A percentile compares a stretch with the other conserved stretches of the same genome.
Evolutionary conservation across 1,284 basidiomycete species (phyloP).

Genomic region (Bjerkandera adusta): DNA sequence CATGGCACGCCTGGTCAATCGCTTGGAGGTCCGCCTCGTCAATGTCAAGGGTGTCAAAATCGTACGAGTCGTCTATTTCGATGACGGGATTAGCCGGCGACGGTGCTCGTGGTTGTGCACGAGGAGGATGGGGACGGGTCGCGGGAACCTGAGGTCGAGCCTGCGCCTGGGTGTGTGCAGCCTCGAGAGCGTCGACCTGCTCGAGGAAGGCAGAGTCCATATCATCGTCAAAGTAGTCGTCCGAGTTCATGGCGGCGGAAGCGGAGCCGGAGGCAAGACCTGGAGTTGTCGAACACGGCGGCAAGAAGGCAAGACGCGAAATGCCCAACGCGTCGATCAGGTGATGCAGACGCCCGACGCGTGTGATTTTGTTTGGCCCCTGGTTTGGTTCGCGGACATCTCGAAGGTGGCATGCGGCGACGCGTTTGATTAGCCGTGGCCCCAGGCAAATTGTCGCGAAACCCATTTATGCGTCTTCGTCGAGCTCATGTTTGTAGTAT

Average conservation of each 20-base stretch:
- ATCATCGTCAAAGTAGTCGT: constrained; percentile 63
- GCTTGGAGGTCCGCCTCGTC: constrained; percentile 50
- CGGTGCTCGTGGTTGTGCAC: constrained; percentile 17
- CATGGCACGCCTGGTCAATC: constrained; percentile 51
- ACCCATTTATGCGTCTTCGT: too few species aligned
- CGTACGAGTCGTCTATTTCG: constrained; percentile 41
- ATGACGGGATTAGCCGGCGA: constrained; percentile 25
- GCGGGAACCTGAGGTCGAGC: constrained; percentile 1
- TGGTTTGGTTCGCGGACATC: too few species aligned
- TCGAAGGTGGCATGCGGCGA: too few species aligned
- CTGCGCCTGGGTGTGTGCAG: constrained; percentile 40
- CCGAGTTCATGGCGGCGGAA: constrained; percentile 54
- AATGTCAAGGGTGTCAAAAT: constrained; percentile 55
- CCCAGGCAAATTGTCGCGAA: too few species aligned
- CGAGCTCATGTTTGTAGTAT: too few species aligned
- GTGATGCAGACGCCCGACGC: too few species aligned
- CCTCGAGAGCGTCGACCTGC: constrained; percentile 68
- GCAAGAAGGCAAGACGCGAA: constrained; percentile 2
- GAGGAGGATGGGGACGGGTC: constrained; percentile 1
- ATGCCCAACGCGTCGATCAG: constrained; percentile 10
- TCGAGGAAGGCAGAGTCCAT: constrained; percentile 47
- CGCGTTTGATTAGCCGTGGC: too few species aligned
- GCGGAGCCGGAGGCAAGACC: neutral
- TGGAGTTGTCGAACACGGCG: neutral
- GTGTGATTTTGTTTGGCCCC: too few species aligned